phyloP scores from a whole-genome alignment of 1,284 basidiomycete species.

The Mycocalia duriaeana region DNA sequence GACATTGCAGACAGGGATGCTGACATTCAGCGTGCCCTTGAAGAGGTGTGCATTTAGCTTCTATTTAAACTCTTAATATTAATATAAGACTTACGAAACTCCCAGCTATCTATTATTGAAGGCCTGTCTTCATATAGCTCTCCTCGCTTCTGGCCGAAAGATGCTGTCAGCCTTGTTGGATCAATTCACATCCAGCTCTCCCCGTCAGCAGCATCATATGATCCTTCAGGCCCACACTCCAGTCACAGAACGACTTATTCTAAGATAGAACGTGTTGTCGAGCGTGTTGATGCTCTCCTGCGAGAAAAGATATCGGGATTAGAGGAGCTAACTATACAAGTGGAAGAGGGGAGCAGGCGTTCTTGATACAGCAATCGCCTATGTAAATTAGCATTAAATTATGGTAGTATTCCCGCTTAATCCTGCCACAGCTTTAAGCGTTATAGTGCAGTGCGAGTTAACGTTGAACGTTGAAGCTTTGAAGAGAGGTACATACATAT shows the following conservation, averaged over 20 bases:
- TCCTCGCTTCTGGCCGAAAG: slow-evolving; percentile 96
- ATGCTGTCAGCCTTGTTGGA: slow-evolving; percentile 80
- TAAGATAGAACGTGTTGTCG: slow-evolving; percentile 66
- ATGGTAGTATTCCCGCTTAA: too few species aligned
- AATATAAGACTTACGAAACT: background rate
- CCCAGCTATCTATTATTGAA: slow-evolving; percentile 49
- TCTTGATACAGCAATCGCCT: too few species aligned
- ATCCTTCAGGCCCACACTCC: slow-evolving; percentile 50
- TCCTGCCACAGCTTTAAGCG: too few species aligned
- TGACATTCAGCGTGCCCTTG: slow-evolving; percentile 68
- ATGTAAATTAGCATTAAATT: too few species aligned
- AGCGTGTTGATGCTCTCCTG: slow-evolving; percentile 70
- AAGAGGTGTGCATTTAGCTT: slow-evolving; percentile 52
- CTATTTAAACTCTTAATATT: background rate
- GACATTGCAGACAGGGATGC: slow-evolving; percentile 74
- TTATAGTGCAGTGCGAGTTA: too few species aligned
- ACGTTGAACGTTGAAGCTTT: too few species aligned
- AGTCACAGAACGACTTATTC: slow-evolving; percentile 46
- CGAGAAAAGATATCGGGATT: slow-evolving; percentile 71
- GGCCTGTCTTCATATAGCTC: slow-evolving; percentile 79
- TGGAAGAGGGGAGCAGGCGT: slow-evolving; percentile 38
- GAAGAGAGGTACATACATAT: too few species aligned
- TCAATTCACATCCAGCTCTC: slow-evolving; percentile 85
- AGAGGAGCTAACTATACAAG: slow-evolving; percentile 84
- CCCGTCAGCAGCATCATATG: slow-evolving; percentile 48